Evolutionary conservation across 768 basidiomycete genomes (phyloP), one percentile per base, ranked within the genome.

Genomic region (Suillus fuscotomentosus): DNA sequence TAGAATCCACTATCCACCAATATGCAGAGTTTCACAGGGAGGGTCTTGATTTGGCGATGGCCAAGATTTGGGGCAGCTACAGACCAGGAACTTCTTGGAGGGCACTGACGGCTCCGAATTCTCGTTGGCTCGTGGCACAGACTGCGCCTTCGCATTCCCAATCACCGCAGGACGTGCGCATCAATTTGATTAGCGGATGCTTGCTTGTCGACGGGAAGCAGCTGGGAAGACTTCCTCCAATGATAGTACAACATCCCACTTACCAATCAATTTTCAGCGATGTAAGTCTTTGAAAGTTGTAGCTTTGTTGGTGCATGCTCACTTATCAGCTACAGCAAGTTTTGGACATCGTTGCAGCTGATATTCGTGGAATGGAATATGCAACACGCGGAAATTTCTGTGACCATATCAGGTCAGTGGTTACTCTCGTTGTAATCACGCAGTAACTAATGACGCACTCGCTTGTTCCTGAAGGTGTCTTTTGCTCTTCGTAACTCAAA

Each of bases 161-260:
- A 24, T 38, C 38, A 10, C 69, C 75, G 7, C 75, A 75, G 45
- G 36, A 15, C n/a, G 68, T 76, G 6, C 62, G 70, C 17, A 56
- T 69, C 8, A 70, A 76, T n/a, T 8, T 74, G 11, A 51, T 75
- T 1, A 67, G 71, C 34, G 76, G 76, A 2, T 62, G 68, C 1
- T 68, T 76, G 14, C 59, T 77, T 31, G 68, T 76, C 5, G 62
- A 75, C 20, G 76, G 72, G 6, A 72, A 66, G 41, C 68, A 71
- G 1, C 22, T 77, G 14, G 72, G 70, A 1, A 65, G 68, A n/a
- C 66, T 76, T 3, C 75, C 76, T 0, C 31, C 36, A 3, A 53
- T 34, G 5, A 69, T 76, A 20, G 56, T 62, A 38, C 60, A 39
- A 3, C 74, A 72, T 54, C 62, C 70, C 2, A 56, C 66, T 2